Evolutionary conservation across 2,329 filamentous ascomycete species (phyloP).

Genomic region (Pseudocercospora macadamiae): DNA sequence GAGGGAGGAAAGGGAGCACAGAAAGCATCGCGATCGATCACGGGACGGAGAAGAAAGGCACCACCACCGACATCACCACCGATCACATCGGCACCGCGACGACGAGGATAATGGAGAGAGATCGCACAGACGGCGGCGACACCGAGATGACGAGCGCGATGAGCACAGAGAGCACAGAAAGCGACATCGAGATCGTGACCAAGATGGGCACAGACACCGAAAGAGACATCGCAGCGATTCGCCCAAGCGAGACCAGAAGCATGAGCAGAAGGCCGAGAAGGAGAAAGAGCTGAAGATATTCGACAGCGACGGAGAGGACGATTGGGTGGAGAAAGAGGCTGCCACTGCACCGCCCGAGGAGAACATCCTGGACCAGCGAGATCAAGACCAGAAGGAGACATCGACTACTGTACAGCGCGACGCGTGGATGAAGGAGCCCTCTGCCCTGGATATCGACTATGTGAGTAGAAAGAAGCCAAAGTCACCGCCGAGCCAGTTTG

Average conservation of each 20-base stretch:
- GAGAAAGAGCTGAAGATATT: constrained; percentile 35
- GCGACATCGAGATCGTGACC: constrained; percentile 50
- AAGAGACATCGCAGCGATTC: constrained; percentile 36
- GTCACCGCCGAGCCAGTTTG: constrained; percentile 47
- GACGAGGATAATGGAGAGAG: constrained; percentile 38
- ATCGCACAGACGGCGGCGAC: constrained; percentile 44
- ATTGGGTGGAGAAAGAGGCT: constrained; percentile 49
- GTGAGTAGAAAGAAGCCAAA: constrained; percentile 62
- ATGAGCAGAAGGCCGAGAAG: constrained; percentile 22
- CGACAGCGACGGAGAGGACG: constrained; percentile 47
- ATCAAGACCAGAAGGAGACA: constrained; percentile 41
- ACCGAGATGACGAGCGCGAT: constrained; percentile 44
- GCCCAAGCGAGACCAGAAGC: constrained; percentile 38
- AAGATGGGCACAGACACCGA: constrained; percentile 37
- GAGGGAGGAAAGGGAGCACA: constrained; percentile 60
- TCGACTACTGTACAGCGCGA: constrained; percentile 65
- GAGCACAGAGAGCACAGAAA: constrained; percentile 50
- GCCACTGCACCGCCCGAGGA: constrained; percentile 46
- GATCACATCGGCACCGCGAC: constrained; percentile 46
- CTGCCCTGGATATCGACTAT: constrained; percentile 81
- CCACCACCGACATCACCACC: constrained; percentile 39
- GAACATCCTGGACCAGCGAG: constrained; percentile 47
- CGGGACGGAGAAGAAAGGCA: constrained; percentile 33
- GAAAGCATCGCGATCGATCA: constrained; percentile 48
- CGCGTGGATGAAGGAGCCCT: constrained; percentile 92